These are phyloP conservation scores for Hemerocallis citrina DNA, from an alignment of 106 monocot species.

Conservation along the genomic window DNA sequence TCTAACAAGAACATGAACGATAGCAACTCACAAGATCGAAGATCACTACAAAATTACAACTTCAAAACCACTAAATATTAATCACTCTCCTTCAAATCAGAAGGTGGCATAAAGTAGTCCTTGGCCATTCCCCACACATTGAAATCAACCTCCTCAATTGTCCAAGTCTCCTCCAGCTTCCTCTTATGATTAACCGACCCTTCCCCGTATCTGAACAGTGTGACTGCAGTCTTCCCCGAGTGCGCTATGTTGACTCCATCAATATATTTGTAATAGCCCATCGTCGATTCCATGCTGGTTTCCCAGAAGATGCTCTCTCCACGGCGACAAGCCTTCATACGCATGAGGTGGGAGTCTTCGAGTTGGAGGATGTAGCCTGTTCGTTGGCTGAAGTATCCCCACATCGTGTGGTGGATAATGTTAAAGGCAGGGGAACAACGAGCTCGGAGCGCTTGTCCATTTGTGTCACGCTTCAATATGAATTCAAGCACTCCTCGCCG, in stretches of 20 bases:
- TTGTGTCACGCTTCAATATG: constrained; percentile 82
- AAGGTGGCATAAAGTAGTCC: constrained; percentile 67
- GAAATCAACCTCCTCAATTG: constrained; percentile 85
- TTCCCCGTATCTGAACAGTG: constrained; percentile 72
- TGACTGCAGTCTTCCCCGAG: constrained; percentile 36
- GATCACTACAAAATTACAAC: not conserved
- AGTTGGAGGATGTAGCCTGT: constrained; percentile 78
- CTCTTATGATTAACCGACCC: constrained; percentile 77
- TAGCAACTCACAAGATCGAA: no score
- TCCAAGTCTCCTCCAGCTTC: constrained; percentile 80
- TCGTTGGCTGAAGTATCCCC: constrained; percentile 95
- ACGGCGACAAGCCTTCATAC: constrained; percentile 50
- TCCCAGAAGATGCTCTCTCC: constrained; percentile 79
- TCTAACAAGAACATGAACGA: no score
- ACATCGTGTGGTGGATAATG: constrained; percentile 60
- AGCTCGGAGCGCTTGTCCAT: constrained; percentile 37
- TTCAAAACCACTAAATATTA: not conserved
- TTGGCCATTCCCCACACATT: constrained; percentile 57
- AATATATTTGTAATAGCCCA: constrained; percentile 68
- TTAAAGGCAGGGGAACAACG: constrained; percentile 35
- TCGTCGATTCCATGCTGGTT: constrained; percentile 53
- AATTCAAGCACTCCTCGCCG: constrained; percentile 83
- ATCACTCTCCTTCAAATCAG: constrained; percentile 52
- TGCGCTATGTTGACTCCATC: constrained; percentile 86
- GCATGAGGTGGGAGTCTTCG: constrained; percentile 76